Evolutionary conservation across 2,329 filamentous ascomycete genomes (phyloP).

Genomic region (Penicillium sp.): DNA sequence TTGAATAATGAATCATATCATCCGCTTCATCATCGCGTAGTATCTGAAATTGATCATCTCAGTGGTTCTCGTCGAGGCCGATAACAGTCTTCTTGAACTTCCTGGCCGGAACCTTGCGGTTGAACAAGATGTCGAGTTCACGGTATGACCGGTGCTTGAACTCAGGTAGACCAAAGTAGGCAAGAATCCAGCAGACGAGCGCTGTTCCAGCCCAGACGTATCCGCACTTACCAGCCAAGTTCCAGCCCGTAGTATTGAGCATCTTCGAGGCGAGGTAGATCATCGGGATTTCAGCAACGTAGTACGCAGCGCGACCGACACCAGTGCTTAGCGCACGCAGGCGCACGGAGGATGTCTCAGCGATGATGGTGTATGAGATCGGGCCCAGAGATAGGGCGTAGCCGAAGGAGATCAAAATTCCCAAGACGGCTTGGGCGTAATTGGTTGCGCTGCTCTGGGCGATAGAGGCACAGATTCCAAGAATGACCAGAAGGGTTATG

Average conservation of each 20-base stretch:
- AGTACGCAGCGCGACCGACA: slow-evolving; percentile 47
- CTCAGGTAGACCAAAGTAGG: slow-evolving; percentile 52
- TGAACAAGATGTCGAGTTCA: slow-evolving; percentile 53
- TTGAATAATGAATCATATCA: neutral
- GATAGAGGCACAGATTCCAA: slow-evolving; percentile 43
- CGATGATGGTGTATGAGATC: slow-evolving; percentile 45
- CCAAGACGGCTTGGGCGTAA: slow-evolving; percentile 43
- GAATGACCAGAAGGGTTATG: slow-evolving; percentile 40
- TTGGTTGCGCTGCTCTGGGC: slow-evolving; percentile 38
- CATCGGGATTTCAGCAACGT: slow-evolving; percentile 49
- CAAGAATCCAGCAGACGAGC: slow-evolving; percentile 45
- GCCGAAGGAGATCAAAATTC: slow-evolving; percentile 47
- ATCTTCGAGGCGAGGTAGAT: slow-evolving; percentile 46
- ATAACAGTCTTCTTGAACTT: slow-evolving; percentile 52
- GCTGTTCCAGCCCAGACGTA: slow-evolving; percentile 55
- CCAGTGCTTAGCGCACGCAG: slow-evolving; percentile 45
- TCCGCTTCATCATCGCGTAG: neutral
- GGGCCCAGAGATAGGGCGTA: slow-evolving; percentile 42
- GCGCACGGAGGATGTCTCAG: slow-evolving; percentile 44
- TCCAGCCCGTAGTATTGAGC: slow-evolving; percentile 47
- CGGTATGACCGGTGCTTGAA: slow-evolving; percentile 52
- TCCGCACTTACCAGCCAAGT: slow-evolving; percentile 52
- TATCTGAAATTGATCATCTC: too few species aligned
- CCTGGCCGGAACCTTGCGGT: slow-evolving; percentile 46
- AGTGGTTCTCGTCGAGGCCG: slow-evolving; percentile 49